A percentile compares a stretch with the other conserved stretches of the same genome.
These are phyloP conservation scores for Choricystis sp. DNA, from an alignment of 139 green algal species.

Conservation along the genomic window DNA sequence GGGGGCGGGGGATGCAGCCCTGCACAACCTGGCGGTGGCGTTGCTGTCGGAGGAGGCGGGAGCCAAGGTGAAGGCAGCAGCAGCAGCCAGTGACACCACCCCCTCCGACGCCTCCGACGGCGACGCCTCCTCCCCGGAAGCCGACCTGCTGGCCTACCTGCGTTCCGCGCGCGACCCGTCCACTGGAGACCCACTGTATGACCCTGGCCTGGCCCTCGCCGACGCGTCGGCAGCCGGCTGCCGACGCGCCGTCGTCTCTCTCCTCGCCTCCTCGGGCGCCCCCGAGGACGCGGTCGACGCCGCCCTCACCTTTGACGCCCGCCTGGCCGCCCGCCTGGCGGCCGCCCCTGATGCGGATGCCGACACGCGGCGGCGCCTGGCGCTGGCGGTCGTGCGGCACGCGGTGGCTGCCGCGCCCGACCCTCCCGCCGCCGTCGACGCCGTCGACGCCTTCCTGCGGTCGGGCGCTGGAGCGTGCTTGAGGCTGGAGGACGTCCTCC, in stretches of 20 bases:
- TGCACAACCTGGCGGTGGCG: conserved; percentile 57
- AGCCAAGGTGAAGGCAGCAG: not conserved
- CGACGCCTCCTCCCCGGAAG: conserved; percentile 15
- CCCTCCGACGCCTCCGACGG: not conserved
- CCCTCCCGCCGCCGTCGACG: conserved; percentile 8
- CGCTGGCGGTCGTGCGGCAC: not conserved
- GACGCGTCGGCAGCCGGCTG: conserved; percentile 34
- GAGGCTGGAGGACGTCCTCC: conserved; percentile 94
- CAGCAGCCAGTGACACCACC: not conserved
- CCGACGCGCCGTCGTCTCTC: conserved; percentile 44
- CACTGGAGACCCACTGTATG: conserved; percentile 51
- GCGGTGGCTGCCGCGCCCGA: not conserved
- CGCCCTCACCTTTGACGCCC: conserved; percentile 56
- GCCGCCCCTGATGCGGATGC: conserved; percentile 31
- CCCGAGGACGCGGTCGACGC: conserved; percentile 61
- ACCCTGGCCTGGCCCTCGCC: conserved; percentile 66
- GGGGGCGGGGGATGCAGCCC: conserved; percentile 25
- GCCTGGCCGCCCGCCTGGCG: conserved; percentile 62
- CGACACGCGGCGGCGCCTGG: not conserved
- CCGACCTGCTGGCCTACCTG: conserved; percentile 53
- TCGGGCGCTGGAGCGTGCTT: conserved; percentile 25
- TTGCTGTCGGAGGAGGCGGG: conserved; percentile 40
- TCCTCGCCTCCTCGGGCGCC: conserved; percentile 63
- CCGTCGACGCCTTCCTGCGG: conserved; percentile 10
- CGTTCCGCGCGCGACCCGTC: conserved; percentile 6